phyloP scores from a whole-genome alignment of 192 early-diverging fungal genomes.

The Linnemannia hyalina region DNA sequence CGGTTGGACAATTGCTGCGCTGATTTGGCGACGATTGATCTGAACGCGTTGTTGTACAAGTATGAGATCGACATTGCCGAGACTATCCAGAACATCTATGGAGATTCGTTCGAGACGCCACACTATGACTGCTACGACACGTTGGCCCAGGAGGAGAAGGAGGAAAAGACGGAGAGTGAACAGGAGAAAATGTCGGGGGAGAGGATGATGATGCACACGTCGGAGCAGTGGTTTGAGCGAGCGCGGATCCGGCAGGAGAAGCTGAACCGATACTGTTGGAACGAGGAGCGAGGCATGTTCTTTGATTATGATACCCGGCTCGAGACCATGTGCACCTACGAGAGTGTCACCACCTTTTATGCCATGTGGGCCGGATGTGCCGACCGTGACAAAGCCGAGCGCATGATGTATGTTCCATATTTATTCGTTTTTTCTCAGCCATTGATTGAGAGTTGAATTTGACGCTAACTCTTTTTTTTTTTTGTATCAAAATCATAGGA shows the following conservation, averaged over 20 bases:
- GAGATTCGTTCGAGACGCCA: conserved; percentile 64
- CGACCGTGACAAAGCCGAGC: conserved; percentile 78
- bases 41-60: conserved; percentile 94
- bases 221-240: conserved; percentile 73
- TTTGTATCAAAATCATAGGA: neutral
- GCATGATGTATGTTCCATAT: conserved; percentile 68
- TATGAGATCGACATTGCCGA: conserved; percentile 94
- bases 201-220: conserved; percentile 52
- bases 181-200: neutral
- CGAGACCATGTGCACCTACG: conserved; percentile 78
- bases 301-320: conserved; percentile 92
- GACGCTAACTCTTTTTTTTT: conserved; percentile 3
- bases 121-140: conserved; percentile 40
- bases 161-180: neutral
- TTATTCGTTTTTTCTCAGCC: neutral
- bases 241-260: conserved; percentile 70
- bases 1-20: conserved; percentile 93
- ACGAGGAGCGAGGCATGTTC: conserved; percentile 79
- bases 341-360: conserved; percentile 92
- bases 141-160: conserved; percentile 7
- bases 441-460: neutral
- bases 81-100: conserved; percentile 72
- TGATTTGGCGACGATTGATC: conserved; percentile 91
- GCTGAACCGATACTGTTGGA: conserved; percentile 91
- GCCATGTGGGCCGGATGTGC: conserved; percentile 94